Conservation (phyloP, 2,329 filamentous ascomycete genomes). For the Epichloe bromicola region DNA sequence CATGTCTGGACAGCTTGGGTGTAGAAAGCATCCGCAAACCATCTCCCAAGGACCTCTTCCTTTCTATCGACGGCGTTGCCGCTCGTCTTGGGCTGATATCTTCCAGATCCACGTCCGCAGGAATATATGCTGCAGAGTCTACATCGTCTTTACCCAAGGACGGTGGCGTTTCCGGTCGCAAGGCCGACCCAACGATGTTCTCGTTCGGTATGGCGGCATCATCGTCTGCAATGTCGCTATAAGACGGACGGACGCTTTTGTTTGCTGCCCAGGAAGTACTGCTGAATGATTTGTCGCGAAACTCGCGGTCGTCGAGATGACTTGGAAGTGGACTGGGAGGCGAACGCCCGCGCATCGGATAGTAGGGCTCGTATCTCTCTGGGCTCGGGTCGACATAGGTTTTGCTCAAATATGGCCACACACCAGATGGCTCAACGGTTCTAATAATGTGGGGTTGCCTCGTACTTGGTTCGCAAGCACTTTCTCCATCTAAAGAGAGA, state of each 20-base stretch:
- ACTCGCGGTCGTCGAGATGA: constrained; percentile 25
- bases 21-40: constrained; percentile 2
- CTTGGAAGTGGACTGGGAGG: constrained; percentile 38
- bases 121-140: background rate
- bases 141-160: background rate
- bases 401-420: constrained; percentile 30
- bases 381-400: constrained; percentile 23
- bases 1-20: background rate
- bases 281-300: constrained; percentile 15
- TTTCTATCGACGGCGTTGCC: background rate
- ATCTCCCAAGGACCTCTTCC: constrained; percentile 7
- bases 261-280: constrained; percentile 26
- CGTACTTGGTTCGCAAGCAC: constrained; percentile 21
- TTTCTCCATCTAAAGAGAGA: constrained; percentile 25
- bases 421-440: constrained; percentile 27
- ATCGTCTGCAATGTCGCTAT: constrained; percentile 21
- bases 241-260: constrained; percentile 25
- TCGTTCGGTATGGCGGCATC: constrained; percentile 8
- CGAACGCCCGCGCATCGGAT: constrained; percentile 38
- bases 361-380: constrained; percentile 28
- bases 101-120: background rate
- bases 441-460: constrained; percentile 22
- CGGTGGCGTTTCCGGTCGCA: background rate
- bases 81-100: constrained; percentile 3
- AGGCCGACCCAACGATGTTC: background rate